Conservation (phyloP, 2,329 filamentous ascomycete genomes). For the Plenodomus biglobosus region DNA sequence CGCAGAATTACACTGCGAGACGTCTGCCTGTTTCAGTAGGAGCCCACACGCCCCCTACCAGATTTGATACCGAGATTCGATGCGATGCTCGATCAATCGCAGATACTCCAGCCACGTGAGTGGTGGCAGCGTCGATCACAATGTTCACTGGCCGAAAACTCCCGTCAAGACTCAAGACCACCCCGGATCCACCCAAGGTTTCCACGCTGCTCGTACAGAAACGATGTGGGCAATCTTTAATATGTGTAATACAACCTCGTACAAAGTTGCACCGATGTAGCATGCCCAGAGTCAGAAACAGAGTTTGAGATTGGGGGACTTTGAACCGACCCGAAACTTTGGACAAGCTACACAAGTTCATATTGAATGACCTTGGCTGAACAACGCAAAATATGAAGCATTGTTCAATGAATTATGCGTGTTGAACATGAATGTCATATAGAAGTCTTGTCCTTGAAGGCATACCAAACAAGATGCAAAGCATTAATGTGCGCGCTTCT, state of each 20-base stretch:
- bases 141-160: neutral
- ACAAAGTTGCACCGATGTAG: neutral
- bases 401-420: neutral
- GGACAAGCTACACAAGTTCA: neutral
- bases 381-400: neutral
- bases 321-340: neutral
- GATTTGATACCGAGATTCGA: neutral
- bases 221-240: neutral
- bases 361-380: neutral
- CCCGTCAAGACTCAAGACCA: too few species aligned
- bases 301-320: neutral
- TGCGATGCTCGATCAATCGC: neutral
- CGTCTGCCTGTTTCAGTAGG: neutral
- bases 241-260: neutral
- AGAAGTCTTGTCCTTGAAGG: neutral
- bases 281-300: neutral
- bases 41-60: neutral
- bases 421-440: neutral
- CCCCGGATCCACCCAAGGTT: neutral
- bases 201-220: neutral
- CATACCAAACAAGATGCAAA: neutral
- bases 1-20: neutral
- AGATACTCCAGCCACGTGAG: neutral
- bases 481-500: neutral
- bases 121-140: neutral